phyloP scores from a whole-genome alignment of 2,329 filamentous ascomycete species.

The Orbilia brochopaga region DNA sequence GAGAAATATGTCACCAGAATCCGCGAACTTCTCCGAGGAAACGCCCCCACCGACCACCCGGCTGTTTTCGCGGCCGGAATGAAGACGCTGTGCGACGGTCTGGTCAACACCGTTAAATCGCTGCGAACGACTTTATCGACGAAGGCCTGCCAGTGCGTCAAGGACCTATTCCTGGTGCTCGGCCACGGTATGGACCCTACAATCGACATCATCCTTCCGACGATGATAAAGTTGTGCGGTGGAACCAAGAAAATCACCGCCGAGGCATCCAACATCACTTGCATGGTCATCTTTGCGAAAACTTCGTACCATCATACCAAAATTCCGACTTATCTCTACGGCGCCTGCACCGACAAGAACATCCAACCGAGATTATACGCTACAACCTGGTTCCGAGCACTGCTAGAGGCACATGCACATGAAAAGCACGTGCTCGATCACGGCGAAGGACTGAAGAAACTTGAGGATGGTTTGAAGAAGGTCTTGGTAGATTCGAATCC shows the following conservation, averaged over 20 bases:
- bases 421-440: constrained; percentile 87
- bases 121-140: constrained; percentile 88
- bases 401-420: constrained; percentile 76
- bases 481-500: constrained; percentile 89
- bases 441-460: constrained; percentile 77
- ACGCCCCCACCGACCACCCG: constrained; percentile 77
- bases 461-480: constrained; percentile 88
- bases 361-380: constrained; percentile 81
- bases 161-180: constrained; percentile 78
- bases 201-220: constrained; percentile 88
- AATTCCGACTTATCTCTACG: constrained; percentile 82
- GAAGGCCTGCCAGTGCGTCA: constrained; percentile 80
- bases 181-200: constrained; percentile 82
- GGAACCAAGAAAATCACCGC: constrained; percentile 92
- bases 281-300: constrained; percentile 79
- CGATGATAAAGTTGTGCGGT: constrained; percentile 84
- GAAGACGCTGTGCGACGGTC: constrained; percentile 79
- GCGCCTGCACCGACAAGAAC: constrained; percentile 89
- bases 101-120: constrained; percentile 82
- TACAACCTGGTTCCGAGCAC: constrained; percentile 80
- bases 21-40: constrained; percentile 79
- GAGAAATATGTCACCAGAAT: constrained; percentile 81
- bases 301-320: constrained; percentile 76
- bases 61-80: constrained; percentile 73
- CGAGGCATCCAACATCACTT: constrained; percentile 78